Base-by-base conservation (phyloP, 352 stramenopile species). In the Pythium dissotocum region DNA sequence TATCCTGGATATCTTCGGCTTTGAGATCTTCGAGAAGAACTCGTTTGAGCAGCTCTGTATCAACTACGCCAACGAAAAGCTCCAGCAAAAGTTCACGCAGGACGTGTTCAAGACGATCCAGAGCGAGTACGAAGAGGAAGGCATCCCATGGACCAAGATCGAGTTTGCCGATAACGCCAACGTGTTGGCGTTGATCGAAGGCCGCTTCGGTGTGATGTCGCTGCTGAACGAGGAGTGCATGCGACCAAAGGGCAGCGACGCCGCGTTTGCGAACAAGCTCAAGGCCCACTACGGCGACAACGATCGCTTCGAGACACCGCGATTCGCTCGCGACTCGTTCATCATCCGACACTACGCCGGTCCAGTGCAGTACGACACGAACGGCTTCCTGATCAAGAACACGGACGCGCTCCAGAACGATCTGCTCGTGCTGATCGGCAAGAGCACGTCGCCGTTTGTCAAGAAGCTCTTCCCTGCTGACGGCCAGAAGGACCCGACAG, bases 1-100 rank as follows among this genome's bases (percentile, higher is more conserved):
- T 72, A 95, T 98, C 52, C 71, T 99, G 26, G 97, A 99, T 85
- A 99, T 99, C 71, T 99, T 99, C 82, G 97, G 97, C 6, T 99
- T 99, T 79, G 97, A 99, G 77, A 98, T 97, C 38, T 99, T 99
- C 63, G 87, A 97, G 56, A 89, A 87, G 61, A 99, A 99, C 78
- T 98, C 89, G 51, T 99, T 98, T 75, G 95, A 99, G 72, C 94
- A 98, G 67, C 67, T 98, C 24, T 98, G 94, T 59, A 99, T 99
- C 76, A 99, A 99, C 75, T 98, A 98, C 74, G 95, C 93, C 51
- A 99, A 99, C 70, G 94, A 99, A 70, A 94, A 95, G 53, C 79
- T 99, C 12, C 96, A 99, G 77, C 85, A 92, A 77, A 93, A 94
- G 63, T 96, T 97, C 70, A 98, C 96, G 48, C 88, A 97, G 75